Evolutionary conservation across 371 early-diverging fungal species (phyloP).

Genomic region (Haplosporangium sp.): DNA sequence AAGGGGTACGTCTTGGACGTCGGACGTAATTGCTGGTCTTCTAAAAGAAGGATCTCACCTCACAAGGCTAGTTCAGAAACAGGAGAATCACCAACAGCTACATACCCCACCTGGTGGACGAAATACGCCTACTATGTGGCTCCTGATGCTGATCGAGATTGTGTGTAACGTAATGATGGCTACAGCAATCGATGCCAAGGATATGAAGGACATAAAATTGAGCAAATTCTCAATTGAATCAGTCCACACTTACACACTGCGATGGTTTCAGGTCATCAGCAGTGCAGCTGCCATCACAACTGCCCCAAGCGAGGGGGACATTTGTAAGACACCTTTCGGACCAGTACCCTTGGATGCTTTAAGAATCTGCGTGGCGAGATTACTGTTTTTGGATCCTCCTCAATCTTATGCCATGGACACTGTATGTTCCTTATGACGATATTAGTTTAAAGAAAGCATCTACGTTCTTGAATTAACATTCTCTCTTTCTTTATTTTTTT

Average conservation of each 20-base stretch:
- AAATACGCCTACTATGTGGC: constrained; percentile 31
- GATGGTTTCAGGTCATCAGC: constrained; percentile 47
- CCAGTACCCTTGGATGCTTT: constrained; percentile 24
- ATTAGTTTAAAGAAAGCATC: neutral
- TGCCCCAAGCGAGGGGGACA: constrained; percentile 18
- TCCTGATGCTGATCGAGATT: constrained; percentile 43
- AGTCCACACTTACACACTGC: constrained; percentile 40
- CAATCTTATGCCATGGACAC: constrained; percentile 41
- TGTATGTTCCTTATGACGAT: constrained; percentile 11
- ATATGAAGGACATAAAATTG: constrained; percentile 36
- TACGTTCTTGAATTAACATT: neutral
- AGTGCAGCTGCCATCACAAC: neutral
- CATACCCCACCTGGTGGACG: constrained; percentile 19
- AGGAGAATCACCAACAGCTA: constrained; percentile 23
- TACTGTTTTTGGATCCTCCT: constrained; percentile 46
- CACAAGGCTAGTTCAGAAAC: constrained; percentile 30
- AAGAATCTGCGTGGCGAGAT: constrained; percentile 28
- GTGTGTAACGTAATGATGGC: constrained; percentile 53
- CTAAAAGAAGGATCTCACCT: constrained; percentile 32
- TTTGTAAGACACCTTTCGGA: constrained; percentile 46
- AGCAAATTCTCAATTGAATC: constrained; percentile 44
- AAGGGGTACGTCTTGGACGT: constrained; percentile 36
- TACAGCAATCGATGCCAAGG: constrained; percentile 43
- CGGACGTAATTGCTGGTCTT: constrained; percentile 41
- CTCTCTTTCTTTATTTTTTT: neutral